These are phyloP conservation scores for Auriculariales sp. DNA, from an alignment of 768 basidiomycete genomes.

Conservation along the genomic window DNA sequence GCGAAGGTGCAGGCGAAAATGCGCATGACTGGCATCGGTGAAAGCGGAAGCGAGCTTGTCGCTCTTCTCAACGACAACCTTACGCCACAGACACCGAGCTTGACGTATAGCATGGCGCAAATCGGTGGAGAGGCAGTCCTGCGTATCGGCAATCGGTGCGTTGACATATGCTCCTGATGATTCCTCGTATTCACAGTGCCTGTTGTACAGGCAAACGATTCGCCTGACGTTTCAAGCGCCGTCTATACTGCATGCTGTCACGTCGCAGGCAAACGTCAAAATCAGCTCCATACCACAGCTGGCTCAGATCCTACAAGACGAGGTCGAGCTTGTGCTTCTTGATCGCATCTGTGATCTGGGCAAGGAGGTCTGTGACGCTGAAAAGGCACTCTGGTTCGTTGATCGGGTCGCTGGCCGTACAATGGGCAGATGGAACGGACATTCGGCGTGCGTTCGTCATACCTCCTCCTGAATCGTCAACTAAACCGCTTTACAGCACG, in stretches of 20 bases:
- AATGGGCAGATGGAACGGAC: conserved; percentile 71
- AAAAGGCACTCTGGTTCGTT: conserved; percentile 59
- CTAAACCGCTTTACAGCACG: conserved; percentile 27
- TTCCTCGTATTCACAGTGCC: not conserved
- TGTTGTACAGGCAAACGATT: conserved; percentile 43
- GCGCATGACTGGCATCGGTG: conserved; percentile 49
- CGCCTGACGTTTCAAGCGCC: conserved; percentile 67
- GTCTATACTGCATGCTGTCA: conserved; percentile 60
- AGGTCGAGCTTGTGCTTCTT: conserved; percentile 59
- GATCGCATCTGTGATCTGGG: conserved; percentile 57
- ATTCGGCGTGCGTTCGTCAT: conserved; percentile 43
- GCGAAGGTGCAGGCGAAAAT: conserved; percentile 44
- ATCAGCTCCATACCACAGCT: conserved; percentile 69
- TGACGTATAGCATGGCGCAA: conserved; percentile 20
- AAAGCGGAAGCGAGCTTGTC: conserved; percentile 46
- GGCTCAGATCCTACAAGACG: conserved; percentile 57
- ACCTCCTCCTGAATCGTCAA: not conserved
- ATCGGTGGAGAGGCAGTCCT: conserved; percentile 63
- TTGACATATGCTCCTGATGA: conserved; percentile 1
- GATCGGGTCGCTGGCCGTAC: conserved; percentile 47
- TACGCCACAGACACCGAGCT: too few relatives aligned
- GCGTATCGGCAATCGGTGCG: conserved; percentile 53
- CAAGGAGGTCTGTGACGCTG: conserved; percentile 31
- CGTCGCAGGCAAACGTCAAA: conserved; percentile 61
- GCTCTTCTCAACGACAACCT: conserved; percentile 32